phyloP scores from a whole-genome alignment of 306 rosid species.

The Rosa persica region DNA sequence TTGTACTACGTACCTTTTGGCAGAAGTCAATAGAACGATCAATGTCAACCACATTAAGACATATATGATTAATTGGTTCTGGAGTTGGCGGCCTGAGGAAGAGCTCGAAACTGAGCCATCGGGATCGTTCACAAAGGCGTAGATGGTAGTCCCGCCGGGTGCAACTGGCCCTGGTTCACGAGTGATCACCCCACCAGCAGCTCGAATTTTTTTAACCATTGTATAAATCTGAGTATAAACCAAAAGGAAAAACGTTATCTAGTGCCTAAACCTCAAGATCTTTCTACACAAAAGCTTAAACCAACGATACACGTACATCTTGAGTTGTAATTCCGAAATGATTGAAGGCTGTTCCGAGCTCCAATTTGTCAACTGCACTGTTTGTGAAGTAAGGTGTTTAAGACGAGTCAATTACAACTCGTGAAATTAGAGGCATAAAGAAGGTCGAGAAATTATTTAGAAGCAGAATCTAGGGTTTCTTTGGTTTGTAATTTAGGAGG shows the following conservation, averaged over 20 bases:
- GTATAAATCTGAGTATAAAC: slow-evolving; percentile 1
- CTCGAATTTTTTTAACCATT: slow-evolving; percentile 10
- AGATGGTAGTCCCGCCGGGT: background rate
- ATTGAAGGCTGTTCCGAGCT: slow-evolving; percentile 64
- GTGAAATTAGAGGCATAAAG: too few species aligned
- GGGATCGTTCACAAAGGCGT: background rate
- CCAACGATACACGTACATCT: background rate
- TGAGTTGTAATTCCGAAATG: slow-evolving; percentile 63
- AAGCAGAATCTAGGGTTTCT: background rate
- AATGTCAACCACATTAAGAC: background rate
- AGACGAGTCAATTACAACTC: too few species aligned
- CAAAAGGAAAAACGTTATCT: background rate
- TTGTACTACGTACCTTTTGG: background rate
- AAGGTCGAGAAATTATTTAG: background rate
- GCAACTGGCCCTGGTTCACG: background rate
- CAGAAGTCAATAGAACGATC: slow-evolving; percentile 8
- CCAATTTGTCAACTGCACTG: background rate
- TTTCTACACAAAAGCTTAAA: background rate
- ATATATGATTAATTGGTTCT: background rate
- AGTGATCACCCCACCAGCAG: slow-evolving; percentile 7
- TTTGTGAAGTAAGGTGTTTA: background rate
- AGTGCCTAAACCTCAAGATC: background rate
- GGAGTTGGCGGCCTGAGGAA: background rate
- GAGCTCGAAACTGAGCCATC: background rate
- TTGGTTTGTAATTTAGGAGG: too few species aligned